A percentile compares a stretch with the other conserved stretches of the same genome.
Evolutionary conservation across 441 rosid genomes (phyloP).

Genomic region (Jatropha podagrica): DNA sequence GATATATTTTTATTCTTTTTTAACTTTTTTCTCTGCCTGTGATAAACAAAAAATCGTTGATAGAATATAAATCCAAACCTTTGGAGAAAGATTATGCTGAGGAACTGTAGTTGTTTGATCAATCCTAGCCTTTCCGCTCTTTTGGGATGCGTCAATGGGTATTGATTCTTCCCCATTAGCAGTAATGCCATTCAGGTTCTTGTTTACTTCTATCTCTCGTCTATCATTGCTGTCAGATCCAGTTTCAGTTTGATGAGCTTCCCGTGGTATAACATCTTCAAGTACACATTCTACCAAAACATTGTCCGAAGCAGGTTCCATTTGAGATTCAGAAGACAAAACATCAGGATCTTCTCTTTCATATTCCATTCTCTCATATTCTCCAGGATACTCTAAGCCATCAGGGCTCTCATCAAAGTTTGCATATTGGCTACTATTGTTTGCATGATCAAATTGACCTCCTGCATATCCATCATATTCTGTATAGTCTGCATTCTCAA

Average conservation of each 20-base stretch:
- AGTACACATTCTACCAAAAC: slow-evolving; percentile 23
- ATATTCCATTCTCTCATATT: slow-evolving; percentile 24
- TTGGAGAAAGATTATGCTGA: slow-evolving; percentile 27
- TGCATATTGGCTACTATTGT: slow-evolving; percentile 29
- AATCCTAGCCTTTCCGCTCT: slow-evolving; percentile 14
- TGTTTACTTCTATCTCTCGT: slow-evolving; percentile 22
- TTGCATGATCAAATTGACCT: slow-evolving; percentile 25
- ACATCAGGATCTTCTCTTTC: slow-evolving; percentile 30
- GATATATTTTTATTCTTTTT: neutral
- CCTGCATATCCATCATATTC: slow-evolving; percentile 20
- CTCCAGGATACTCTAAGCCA: slow-evolving; percentile 39
- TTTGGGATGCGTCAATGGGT: slow-evolving; percentile 21
- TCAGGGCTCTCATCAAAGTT: slow-evolving; percentile 48
- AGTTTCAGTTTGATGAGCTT: slow-evolving; percentile 29
- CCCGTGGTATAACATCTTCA: slow-evolving; percentile 26
- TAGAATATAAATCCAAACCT: slow-evolving; percentile 33
- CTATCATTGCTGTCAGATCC: slow-evolving; percentile 19
- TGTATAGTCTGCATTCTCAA: slow-evolving; percentile 15
- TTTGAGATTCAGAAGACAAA: slow-evolving; percentile 31
- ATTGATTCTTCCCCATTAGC: slow-evolving; percentile 23
- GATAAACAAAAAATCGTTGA: neutral
- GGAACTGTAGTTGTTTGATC: slow-evolving; percentile 18
- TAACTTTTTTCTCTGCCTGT: neutral
- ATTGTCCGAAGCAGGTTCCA: slow-evolving; percentile 24
- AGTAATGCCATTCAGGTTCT: slow-evolving; percentile 19